Evolutionary conservation across 2,329 filamentous ascomycete genomes (phyloP).

Genomic region (Truncatella angustata): DNA sequence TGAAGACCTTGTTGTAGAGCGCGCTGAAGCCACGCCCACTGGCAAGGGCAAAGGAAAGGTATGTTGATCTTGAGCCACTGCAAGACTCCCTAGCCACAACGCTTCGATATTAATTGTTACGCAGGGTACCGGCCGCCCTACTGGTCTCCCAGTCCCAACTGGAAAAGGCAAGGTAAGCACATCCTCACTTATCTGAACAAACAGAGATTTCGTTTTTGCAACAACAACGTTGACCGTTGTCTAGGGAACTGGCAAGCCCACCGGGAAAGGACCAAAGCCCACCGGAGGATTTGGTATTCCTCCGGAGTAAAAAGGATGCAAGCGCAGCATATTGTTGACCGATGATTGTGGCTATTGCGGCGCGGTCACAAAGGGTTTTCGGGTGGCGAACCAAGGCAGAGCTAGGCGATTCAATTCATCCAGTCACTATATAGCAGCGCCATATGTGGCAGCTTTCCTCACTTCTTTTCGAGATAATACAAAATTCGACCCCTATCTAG

Average conservation of each 20-base stretch:
- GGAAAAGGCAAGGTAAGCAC: neutral
- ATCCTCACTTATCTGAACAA: no score
- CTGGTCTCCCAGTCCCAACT: neutral
- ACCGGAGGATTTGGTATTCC: neutral
- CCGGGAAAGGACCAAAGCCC: neutral
- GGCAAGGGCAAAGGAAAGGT: conserved; percentile 3
- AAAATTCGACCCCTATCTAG: no score
- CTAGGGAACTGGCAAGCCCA: neutral
- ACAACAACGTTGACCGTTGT: no score
- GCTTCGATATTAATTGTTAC: no score
- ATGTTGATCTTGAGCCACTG: no score
- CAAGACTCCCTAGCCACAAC: no score
- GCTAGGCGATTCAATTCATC: neutral
- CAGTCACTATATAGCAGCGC: neutral
- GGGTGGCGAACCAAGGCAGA: neutral
- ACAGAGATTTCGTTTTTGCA: no score
- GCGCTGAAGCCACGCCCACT: neutral
- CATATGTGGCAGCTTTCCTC: neutral
- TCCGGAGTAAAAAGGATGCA: no score
- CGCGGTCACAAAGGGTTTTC: neutral
- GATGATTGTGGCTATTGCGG: neutral
- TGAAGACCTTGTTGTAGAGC: neutral
- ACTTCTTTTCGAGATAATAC: neutral
- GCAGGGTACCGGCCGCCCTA: neutral
- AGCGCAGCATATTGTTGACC: no score